phyloP scores from a whole-genome alignment of 371 early-diverging fungal species.

The Apophysomyces variabilis region DNA sequence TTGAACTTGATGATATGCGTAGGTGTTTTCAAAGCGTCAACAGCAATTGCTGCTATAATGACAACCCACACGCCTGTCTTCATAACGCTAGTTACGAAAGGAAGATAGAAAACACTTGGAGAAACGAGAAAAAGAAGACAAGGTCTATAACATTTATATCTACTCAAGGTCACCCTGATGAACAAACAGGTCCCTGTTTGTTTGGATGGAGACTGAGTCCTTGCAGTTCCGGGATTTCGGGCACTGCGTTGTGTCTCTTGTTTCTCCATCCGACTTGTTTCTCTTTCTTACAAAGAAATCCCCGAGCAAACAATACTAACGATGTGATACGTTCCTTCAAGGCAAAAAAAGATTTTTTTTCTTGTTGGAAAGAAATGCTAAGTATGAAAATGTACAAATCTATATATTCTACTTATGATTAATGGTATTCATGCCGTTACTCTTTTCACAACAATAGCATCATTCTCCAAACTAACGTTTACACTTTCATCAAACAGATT shows the following conservation, averaged over 20 bases:
- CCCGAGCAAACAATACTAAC: background rate
- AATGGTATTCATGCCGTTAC: background rate
- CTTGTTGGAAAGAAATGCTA: background rate
- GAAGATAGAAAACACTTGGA: background rate
- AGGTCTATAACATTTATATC: background rate
- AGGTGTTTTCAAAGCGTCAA: constrained; percentile 10
- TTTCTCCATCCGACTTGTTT: constrained; percentile 6
- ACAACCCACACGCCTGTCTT: constrained; percentile 1
- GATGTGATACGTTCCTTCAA: background rate
- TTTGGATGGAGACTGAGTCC: background rate
- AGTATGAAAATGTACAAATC: background rate
- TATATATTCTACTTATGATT: background rate
- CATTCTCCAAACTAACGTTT: constrained; percentile 25
- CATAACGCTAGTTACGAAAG: background rate
- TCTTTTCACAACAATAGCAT: constrained; percentile 15
- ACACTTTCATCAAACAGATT: constrained; percentile 20
- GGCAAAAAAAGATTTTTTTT: background rate
- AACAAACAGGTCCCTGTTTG: background rate
- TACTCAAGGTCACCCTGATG: too few relatives aligned
- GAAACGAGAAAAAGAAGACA: background rate
- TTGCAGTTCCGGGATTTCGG: background rate
- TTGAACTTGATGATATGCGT: constrained; percentile 33
- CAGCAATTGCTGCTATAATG: background rate
- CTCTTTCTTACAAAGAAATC: constrained; percentile 1
- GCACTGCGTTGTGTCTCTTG: background rate